Conservation (phyloP, 2,329 filamentous ascomycete genomes). For the Pseudogymnoascus sp. region DNA sequence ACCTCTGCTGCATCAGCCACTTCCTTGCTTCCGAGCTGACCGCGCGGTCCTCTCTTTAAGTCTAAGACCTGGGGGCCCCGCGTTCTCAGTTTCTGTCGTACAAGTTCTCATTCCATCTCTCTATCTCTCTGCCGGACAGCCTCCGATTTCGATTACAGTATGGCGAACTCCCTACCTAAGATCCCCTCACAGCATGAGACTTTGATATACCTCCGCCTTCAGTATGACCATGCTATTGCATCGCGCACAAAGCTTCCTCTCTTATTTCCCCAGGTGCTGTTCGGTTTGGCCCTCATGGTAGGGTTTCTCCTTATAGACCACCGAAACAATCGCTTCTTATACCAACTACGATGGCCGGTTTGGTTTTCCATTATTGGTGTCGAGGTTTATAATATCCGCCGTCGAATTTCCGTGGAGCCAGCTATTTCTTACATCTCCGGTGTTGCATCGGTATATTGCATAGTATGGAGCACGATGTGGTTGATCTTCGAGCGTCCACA, state of each 20-base stretch:
- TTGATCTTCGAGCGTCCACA: slow-evolving; percentile 49
- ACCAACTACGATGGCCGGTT: slow-evolving; percentile 42
- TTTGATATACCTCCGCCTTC: not conserved
- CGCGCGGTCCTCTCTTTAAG: not conserved
- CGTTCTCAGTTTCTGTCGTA: not conserved
- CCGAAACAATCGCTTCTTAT: slow-evolving; percentile 41
- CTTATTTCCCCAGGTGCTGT: slow-evolving; percentile 43
- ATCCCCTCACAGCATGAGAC: not conserved
- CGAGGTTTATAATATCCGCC: slow-evolving; percentile 35
- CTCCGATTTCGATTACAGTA: not conserved
- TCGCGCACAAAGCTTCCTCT: slow-evolving; percentile 39
- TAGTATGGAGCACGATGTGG: slow-evolving; percentile 40
- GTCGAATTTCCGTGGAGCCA: slow-evolving; percentile 43
- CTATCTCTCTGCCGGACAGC: not conserved
- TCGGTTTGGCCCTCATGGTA: slow-evolving; percentile 40
- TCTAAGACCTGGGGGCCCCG: not conserved
- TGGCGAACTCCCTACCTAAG: not conserved
- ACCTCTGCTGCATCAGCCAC: not conserved
- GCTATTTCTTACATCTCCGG: slow-evolving; percentile 44
- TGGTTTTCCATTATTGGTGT: slow-evolving; percentile 36
- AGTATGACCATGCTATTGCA: slow-evolving; percentile 19
- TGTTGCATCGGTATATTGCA: slow-evolving; percentile 42
- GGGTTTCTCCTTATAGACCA: slow-evolving; percentile 52
- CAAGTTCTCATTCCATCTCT: not conserved
- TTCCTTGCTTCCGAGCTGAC: not conserved